Evolutionary conservation across 116 monocot genomes (phyloP).

Genomic region (Iris pallida): DNA sequence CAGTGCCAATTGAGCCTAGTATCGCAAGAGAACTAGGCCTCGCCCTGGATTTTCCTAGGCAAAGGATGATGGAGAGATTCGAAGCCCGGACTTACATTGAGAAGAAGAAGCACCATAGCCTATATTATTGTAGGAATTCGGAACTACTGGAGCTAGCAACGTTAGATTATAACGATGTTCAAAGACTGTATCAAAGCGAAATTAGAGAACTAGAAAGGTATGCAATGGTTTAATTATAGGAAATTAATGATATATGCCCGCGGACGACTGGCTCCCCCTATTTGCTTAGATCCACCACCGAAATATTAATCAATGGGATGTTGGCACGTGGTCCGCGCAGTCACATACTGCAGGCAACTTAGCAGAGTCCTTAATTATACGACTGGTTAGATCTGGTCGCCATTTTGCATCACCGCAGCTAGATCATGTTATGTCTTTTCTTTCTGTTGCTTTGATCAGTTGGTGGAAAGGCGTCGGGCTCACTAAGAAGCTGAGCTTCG

Average conservation of each 20-base stretch:
- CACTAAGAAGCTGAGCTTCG: not conserved
- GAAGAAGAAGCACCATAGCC: not conserved
- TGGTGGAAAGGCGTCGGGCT: conserved; percentile 11
- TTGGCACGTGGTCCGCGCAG: too few relatives aligned
- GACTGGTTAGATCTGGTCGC: too few relatives aligned
- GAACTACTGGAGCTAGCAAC: conserved; percentile 10
- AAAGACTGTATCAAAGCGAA: conserved; percentile 6
- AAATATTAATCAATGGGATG: too few relatives aligned
- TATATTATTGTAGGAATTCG: not conserved
- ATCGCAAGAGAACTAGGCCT: not conserved
- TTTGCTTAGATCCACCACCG: too few relatives aligned
- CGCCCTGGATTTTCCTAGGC: conserved; percentile 7
- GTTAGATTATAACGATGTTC: conserved; percentile 9
- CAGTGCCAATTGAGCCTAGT: not conserved
- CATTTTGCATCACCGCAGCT: too few relatives aligned
- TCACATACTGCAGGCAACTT: too few relatives aligned
- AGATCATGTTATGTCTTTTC: not conserved
- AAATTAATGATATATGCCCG: too few relatives aligned
- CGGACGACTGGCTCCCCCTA: too few relatives aligned
- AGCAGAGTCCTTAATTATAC: too few relatives aligned
- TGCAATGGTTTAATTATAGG: not conserved
- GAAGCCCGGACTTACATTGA: conserved; percentile 7
- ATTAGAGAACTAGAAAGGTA: conserved; percentile 2
- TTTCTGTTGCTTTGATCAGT: not conserved
- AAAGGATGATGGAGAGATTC: not conserved